A percentile compares a stretch with the other conserved stretches of the same genome.
phyloP scores from a whole-genome alignment of 2,329 filamentous ascomycete genomes.

The Monosporascus sp. region DNA sequence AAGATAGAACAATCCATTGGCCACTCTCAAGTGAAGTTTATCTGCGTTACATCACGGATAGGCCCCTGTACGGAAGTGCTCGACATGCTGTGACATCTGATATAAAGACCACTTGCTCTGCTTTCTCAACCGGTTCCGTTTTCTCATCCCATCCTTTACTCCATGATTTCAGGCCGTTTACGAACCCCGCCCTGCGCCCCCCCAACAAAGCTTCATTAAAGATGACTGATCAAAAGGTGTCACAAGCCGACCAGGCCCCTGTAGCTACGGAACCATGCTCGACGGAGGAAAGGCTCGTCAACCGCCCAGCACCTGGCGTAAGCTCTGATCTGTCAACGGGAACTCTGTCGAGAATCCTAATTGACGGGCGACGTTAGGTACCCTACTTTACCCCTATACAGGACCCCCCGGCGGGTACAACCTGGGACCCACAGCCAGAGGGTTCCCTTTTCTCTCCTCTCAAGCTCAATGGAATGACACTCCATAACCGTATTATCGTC shows the following conservation, averaged over 20 bases:
- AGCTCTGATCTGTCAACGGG: background rate
- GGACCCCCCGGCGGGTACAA: slow-evolving; percentile 13
- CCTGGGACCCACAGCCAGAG: slow-evolving; percentile 12
- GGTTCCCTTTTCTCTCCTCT: slow-evolving; percentile 37
- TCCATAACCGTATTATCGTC: slow-evolving; percentile 43
- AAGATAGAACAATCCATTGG: no score
- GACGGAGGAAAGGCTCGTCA: slow-evolving; percentile 15
- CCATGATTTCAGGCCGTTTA: no score
- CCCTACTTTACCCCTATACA: slow-evolving; percentile 15
- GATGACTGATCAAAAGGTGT: slow-evolving; percentile 11
- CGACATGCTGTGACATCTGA: no score
- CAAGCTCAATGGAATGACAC: slow-evolving; percentile 36
- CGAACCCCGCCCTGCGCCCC: background rate
- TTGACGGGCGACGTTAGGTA: slow-evolving; percentile 6
- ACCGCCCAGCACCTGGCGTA: slow-evolving; percentile 15
- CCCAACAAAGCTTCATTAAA: background rate
- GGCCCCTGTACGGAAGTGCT: no score
- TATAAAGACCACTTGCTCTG: no score
- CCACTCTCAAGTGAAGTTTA: no score
- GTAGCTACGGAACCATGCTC: slow-evolving; percentile 11
- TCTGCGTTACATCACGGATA: no score
- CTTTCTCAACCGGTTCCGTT: no score
- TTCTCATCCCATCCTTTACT: background rate
- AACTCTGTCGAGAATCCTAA: background rate
- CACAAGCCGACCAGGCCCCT: slow-evolving; percentile 17